Percentiles rank a stretch among this genome's conserved stretches.
These are phyloP conservation scores for Penicillium lividum DNA, from an alignment of 495 filamentous ascomycete genomes.

Conservation along the genomic window DNA sequence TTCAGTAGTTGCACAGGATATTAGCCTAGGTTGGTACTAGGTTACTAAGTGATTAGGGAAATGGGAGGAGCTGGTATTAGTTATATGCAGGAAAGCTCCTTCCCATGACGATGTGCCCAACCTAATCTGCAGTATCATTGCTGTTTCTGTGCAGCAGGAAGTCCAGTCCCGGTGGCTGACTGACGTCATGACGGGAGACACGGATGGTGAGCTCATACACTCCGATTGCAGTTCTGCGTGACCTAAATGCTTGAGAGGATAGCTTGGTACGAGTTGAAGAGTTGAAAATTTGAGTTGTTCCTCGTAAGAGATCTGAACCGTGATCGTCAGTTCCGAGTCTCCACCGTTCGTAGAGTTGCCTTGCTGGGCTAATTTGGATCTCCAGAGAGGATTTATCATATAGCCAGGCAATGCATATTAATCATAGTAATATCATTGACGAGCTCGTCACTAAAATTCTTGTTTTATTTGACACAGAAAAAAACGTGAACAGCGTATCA, in stretches of 20 bases:
- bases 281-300: not conserved
- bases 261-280: constrained; percentile 4
- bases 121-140: constrained; percentile 12
- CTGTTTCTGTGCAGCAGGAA: constrained; percentile 17
- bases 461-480: constrained; percentile 18
- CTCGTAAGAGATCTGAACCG: not conserved
- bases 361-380: too few species aligned
- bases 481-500: constrained; percentile 14
- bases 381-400: not conserved
- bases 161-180: constrained; percentile 21
- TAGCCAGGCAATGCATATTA: not conserved
- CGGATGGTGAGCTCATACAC: constrained; percentile 22
- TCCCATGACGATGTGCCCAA: constrained; percentile 30
- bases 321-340: constrained; percentile 41
- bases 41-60: not conserved
- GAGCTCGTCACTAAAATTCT: constrained; percentile 3
- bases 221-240: constrained; percentile 24
- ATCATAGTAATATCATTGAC: not conserved
- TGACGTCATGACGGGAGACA: constrained; percentile 32
- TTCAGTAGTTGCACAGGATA: not conserved
- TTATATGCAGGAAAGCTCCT: constrained; percentile 14
- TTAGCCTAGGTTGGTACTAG: not conserved
- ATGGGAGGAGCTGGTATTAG: not conserved
- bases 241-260: not conserved
- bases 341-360: not conserved